phyloP scores from a whole-genome alignment of 768 basidiomycete species.

The Auriscalpium vulgare region DNA sequence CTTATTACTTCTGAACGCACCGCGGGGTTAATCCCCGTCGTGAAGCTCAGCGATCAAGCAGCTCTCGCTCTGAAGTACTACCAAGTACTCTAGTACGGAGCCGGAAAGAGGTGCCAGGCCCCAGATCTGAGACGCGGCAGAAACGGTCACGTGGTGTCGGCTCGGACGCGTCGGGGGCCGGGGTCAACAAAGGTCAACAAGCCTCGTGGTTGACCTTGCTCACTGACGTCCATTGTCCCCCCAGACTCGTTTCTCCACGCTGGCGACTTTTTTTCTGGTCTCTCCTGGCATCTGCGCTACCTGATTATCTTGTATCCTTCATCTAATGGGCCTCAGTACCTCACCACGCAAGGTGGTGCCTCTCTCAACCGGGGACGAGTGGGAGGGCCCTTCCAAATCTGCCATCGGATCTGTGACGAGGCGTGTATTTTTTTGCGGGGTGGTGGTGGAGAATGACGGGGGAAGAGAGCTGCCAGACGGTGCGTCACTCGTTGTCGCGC shows the following conservation, averaged over 20 bases:
- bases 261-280: not conserved
- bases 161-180: constrained; percentile 6
- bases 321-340: constrained; percentile 51
- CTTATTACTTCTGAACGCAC: too few relatives aligned
- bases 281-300: not conserved
- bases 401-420: constrained; percentile 44
- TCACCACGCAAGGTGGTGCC: constrained; percentile 73
- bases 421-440: constrained; percentile 84
- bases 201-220: not conserved
- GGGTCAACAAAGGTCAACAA: constrained; percentile 11
- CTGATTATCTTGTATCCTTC: not conserved
- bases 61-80: too few relatives aligned
- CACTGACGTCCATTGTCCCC: not conserved
- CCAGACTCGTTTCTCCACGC: not conserved
- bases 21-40: too few relatives aligned
- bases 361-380: constrained; percentile 60
- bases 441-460: constrained; percentile 79
- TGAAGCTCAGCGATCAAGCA: too few relatives aligned
- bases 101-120: too few relatives aligned
- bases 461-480: constrained; percentile 64
- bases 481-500: constrained; percentile 20
- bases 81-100: too few relatives aligned
- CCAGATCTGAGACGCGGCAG: too few relatives aligned
- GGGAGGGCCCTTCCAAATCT: constrained; percentile 30
- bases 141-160: constrained; percentile 3